Conservation (phyloP, 2,329 filamentous ascomycete species). For the Colletotrichum destructivum region DNA sequence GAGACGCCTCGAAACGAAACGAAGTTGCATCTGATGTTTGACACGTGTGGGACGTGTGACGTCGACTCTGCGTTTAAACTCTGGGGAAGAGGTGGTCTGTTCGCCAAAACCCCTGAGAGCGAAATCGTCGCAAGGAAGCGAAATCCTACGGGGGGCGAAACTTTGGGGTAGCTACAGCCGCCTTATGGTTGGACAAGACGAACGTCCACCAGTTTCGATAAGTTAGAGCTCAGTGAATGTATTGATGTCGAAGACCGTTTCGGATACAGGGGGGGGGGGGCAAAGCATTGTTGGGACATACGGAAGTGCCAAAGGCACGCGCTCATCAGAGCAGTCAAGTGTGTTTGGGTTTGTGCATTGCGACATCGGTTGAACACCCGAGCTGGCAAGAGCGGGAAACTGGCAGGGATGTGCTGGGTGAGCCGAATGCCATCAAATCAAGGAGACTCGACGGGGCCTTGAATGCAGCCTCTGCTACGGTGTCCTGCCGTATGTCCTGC, state of each 20-base stretch:
- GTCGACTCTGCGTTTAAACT: slow-evolving; percentile 11
- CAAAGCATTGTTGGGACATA: neutral
- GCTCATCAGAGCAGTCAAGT: neutral
- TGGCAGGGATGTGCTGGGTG: slow-evolving; percentile 26
- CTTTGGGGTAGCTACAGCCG: slow-evolving; percentile 14
- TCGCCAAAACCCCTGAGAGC: slow-evolving; percentile 25
- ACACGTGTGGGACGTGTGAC: slow-evolving; percentile 35
- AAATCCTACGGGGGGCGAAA: slow-evolving; percentile 21
- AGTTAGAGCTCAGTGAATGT: neutral
- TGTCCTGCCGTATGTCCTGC: too few species aligned
- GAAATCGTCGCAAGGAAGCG: slow-evolving; percentile 9
- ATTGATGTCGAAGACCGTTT: neutral
- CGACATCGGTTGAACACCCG: slow-evolving; percentile 38
- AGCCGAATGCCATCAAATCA: slow-evolving; percentile 13
- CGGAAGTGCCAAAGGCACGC: slow-evolving; percentile 3
- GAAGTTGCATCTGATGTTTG: slow-evolving; percentile 34
- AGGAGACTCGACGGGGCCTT: neutral
- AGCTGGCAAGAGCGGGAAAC: slow-evolving; percentile 1
- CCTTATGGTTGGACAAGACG: neutral
- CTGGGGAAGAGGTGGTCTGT: slow-evolving; percentile 31
- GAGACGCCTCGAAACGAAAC: slow-evolving; percentile 20
- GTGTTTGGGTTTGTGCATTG: slow-evolving; percentile 19
- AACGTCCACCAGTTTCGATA: neutral
- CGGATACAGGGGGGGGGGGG: slow-evolving; percentile 1
- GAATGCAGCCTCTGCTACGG: neutral